These are phyloP conservation scores for Alternaria infectoria DNA, from an alignment of 2,329 filamentous ascomycete genomes.

Conservation along the genomic window DNA sequence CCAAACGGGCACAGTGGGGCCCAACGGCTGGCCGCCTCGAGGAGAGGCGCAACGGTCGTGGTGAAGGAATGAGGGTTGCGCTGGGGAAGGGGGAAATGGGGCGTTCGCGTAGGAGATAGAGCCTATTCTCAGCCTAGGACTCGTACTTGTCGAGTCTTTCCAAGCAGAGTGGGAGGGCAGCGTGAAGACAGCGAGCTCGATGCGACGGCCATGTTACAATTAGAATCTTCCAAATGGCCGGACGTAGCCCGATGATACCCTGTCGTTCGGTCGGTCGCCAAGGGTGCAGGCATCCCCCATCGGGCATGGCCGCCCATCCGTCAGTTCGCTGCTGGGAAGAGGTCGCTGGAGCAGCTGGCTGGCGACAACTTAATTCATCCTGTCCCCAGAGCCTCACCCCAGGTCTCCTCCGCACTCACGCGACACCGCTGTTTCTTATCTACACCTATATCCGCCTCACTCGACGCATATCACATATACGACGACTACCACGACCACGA, in stretches of 20 bases:
- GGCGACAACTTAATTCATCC: slow-evolving; percentile 18
- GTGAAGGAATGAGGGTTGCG: background rate
- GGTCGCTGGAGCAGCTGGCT: slow-evolving; percentile 12
- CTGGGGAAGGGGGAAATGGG: background rate
- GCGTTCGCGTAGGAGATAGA: slow-evolving; percentile 1
- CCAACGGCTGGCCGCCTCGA: slow-evolving; percentile 13
- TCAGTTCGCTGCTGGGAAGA: slow-evolving; percentile 19
- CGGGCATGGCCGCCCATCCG: slow-evolving; percentile 10
- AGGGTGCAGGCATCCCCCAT: slow-evolving; percentile 13
- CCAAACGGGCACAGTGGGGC: slow-evolving; percentile 15
- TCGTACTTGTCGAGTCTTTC: background rate
- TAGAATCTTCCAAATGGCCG: slow-evolving; percentile 11
- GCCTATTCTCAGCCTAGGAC: background rate
- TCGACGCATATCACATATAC: background rate
- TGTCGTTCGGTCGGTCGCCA: slow-evolving; percentile 8
- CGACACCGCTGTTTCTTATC: slow-evolving; percentile 7
- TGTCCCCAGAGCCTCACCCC: slow-evolving; percentile 24
- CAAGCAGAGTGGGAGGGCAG: background rate
- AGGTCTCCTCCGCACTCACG: slow-evolving; percentile 14
- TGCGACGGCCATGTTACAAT: slow-evolving; percentile 4
- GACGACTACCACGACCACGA: slow-evolving; percentile 1
- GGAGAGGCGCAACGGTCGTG: background rate
- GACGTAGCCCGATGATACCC: slow-evolving; percentile 13
- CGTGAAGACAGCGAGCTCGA: background rate
- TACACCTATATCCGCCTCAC: background rate